phyloP scores from a whole-genome alignment of 345 rosid genomes.

The Bretschneidera sinensis region DNA sequence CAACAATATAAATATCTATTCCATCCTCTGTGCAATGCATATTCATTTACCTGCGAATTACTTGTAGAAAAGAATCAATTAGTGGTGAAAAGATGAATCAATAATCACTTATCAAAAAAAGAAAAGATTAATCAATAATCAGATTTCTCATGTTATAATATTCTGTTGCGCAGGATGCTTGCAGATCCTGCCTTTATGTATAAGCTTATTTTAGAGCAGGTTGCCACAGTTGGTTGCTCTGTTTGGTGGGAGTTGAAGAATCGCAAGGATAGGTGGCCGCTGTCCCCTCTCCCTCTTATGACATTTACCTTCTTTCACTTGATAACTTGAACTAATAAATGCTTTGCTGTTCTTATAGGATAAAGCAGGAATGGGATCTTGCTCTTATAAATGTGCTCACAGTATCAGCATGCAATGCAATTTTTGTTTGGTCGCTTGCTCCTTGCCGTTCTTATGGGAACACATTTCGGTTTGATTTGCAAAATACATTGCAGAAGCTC shows the following conservation, averaged over 20 bases:
- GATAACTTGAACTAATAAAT: constrained; percentile 17
- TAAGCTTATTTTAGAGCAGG: constrained; percentile 80
- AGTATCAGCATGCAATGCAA: constrained; percentile 74
- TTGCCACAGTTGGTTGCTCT: constrained; percentile 80
- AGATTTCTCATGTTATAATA: neutral
- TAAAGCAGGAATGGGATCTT: constrained; percentile 93
- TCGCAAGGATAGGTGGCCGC: constrained; percentile 69
- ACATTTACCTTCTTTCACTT: constrained; percentile 4
- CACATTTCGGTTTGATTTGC: constrained; percentile 85
- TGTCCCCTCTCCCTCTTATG: neutral
- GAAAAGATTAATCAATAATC: no score
- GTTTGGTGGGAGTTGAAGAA: constrained; percentile 88
- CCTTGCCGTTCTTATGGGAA: constrained; percentile 94
- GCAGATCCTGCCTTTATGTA: constrained; percentile 91
- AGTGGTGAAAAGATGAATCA: no score
- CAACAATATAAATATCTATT: no score
- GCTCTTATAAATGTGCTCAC: constrained; percentile 86
- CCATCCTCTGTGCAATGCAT: no score
- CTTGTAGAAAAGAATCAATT: no score
- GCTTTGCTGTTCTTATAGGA: constrained; percentile 36
- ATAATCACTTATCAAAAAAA: no score
- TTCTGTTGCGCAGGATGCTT: constrained; percentile 59
- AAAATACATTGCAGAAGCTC: constrained; percentile 90
- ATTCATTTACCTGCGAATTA: no score
- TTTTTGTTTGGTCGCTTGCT: constrained; percentile 86